Evolutionary conservation across 441 rosid genomes (phyloP).

Genomic region (Pelargonium cotyledonis): DNA sequence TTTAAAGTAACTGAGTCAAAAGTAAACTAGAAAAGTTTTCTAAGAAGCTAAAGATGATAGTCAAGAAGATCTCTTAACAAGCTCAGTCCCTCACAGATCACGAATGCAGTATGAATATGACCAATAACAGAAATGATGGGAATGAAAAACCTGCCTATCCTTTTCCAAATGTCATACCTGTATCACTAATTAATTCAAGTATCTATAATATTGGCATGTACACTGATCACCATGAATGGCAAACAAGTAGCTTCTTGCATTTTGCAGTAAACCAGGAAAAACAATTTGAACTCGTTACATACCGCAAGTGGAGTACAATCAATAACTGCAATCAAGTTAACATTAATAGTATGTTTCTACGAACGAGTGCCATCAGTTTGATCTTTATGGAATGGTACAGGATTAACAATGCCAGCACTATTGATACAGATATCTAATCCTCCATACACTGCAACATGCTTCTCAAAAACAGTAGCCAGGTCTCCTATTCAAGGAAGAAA

Average conservation of each 20-base stretch:
- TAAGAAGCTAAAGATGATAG: neutral
- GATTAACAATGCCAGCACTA: slow-evolving; percentile 53
- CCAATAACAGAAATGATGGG: neutral
- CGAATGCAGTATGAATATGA: neutral
- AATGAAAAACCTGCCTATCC: neutral
- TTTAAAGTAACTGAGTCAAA: too few species aligned
- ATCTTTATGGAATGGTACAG: slow-evolving; percentile 45
- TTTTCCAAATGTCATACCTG: slow-evolving; percentile 7
- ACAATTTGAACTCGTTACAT: slow-evolving; percentile 21
- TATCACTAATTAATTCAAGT: neutral
- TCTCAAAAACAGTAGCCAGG: slow-evolving; percentile 61
- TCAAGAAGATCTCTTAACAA: too few species aligned
- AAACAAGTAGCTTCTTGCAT: slow-evolving; percentile 7
- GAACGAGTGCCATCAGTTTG: slow-evolving; percentile 63
- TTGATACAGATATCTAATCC: slow-evolving; percentile 86
- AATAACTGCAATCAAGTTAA: slow-evolving; percentile 57
- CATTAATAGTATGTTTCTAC: slow-evolving; percentile 63
- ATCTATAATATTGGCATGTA: neutral
- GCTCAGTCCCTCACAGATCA: too few species aligned
- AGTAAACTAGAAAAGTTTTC: too few species aligned
- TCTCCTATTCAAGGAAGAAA: slow-evolving; percentile 42
- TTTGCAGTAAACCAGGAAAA: slow-evolving; percentile 1
- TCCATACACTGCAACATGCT: slow-evolving; percentile 75
- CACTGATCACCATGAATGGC: neutral
- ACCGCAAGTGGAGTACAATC: slow-evolving; percentile 83